A percentile compares a stretch with the other conserved stretches of the same genome.
Evolutionary conservation across 768 basidiomycete genomes (phyloP).

Genomic region (Coprinopsis sp.): DNA sequence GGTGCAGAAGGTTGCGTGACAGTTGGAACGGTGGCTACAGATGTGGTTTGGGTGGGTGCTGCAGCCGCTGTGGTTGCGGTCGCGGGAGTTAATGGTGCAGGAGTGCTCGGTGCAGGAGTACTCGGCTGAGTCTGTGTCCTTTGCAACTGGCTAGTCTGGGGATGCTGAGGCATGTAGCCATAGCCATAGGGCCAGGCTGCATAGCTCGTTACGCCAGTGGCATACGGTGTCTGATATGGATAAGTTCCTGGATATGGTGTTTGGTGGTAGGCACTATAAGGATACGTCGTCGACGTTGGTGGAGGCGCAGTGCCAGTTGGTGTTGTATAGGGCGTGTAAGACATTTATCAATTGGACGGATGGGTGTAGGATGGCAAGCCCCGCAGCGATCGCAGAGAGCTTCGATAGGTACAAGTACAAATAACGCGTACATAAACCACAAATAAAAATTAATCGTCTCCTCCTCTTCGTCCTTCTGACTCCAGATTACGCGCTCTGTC

Average conservation of each 20-base stretch:
- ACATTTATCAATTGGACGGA: slow-evolving; percentile 10
- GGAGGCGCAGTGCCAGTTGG: slow-evolving; percentile 39
- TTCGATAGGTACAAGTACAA: slow-evolving; percentile 6
- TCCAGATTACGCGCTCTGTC: slow-evolving; percentile 67
- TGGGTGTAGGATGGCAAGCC: slow-evolving; percentile 1
- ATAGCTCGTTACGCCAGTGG: slow-evolving; percentile 65
- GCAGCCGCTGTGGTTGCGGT: slow-evolving; percentile 17
- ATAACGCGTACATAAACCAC: slow-evolving; percentile 11
- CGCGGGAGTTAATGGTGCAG: too few relatives aligned
- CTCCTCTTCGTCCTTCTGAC: slow-evolving; percentile 38
- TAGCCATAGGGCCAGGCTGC: slow-evolving; percentile 75
- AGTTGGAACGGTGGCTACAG: slow-evolving; percentile 18
- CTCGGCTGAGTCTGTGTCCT: slow-evolving; percentile 17
- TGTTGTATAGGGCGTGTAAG: slow-evolving; percentile 25
- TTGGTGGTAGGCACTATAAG: slow-evolving; percentile 61
- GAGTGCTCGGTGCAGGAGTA: slow-evolving; percentile 13
- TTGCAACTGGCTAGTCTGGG: slow-evolving; percentile 30
- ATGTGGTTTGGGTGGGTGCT: slow-evolving; percentile 22
- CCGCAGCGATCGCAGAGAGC: not conserved
- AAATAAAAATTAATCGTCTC: slow-evolving; percentile 22
- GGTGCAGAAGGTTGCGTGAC: slow-evolving; percentile 24
- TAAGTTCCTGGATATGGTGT: slow-evolving; percentile 51
- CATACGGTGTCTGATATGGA: slow-evolving; percentile 46
- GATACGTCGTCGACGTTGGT: slow-evolving; percentile 49
- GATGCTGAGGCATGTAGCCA: slow-evolving; percentile 45